Base-by-base conservation (phyloP, 2,329 filamentous ascomycete species). In the Cytospora paraplurivora region DNA sequence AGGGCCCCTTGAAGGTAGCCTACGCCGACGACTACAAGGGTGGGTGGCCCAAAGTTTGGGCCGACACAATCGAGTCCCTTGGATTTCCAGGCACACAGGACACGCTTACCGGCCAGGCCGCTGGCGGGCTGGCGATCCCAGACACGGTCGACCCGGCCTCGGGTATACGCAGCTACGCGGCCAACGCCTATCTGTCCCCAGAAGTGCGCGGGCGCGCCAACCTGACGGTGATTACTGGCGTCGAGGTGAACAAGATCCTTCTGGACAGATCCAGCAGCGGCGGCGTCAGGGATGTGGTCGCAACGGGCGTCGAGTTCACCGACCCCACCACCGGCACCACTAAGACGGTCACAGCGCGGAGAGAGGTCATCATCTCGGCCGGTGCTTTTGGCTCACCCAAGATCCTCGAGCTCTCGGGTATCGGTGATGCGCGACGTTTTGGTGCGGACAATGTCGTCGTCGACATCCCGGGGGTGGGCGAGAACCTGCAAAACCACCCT, bases 341-440 rank as follows among this genome's bases (percentile, higher is more conserved):
- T 6, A 32, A 21, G 7, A 61, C 51, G 1, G 51, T 13, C 15
- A 32, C 17, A 1, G 59, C 53, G 27, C 37, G 47, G 3, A 64
- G 59, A n/a, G 70, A 71, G 50, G 67, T 72, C 17, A 69, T 71
- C 47, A 21, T 71, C 15, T 57, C 67, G 7, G 69, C 69, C 2
- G 70, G 70, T 15, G 44, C 66, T 1, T 55, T 68, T 50, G 62
- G 67, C 19, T 68, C 69, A 1, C 70, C 69, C 4, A 66, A 67
- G 13, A 60, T 72, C 15, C 65, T 72, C 8, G 69, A 72, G 50
- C 56, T 69, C 12, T 71, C 69, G 3, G 71, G 70, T 3, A 69
- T 72, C 41, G 71, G 71, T 35, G 55, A 66, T 0, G 71, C 74
- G 19, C 69, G 72, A 17, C 69, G 81, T 5, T 76, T 83, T 2